phyloP scores from a whole-genome alignment of 306 rosid species.

The Vigna hirtella region DNA sequence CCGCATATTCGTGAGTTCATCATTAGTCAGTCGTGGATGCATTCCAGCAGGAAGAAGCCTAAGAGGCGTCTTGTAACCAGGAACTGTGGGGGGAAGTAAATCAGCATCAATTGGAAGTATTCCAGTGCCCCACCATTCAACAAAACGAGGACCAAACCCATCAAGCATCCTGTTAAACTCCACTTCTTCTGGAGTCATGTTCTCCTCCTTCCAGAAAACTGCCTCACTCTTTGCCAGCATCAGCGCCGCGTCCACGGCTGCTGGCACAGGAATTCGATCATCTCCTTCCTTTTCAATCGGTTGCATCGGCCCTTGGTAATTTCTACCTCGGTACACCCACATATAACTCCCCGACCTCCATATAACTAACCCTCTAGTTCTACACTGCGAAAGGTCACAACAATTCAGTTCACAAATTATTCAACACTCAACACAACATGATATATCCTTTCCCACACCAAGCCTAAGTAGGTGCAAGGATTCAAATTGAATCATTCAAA shows the following conservation, averaged over 20 bases:
- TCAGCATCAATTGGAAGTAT: slow-evolving; percentile 96
- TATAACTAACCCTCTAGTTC: slow-evolving; percentile 87
- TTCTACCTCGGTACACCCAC: slow-evolving; percentile 87
- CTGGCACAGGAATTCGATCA: slow-evolving; percentile 52
- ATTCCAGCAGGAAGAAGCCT: slow-evolving; percentile 91
- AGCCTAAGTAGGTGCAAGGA: not conserved
- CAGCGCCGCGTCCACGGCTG: slow-evolving; percentile 22
- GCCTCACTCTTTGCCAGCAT: slow-evolving; percentile 49
- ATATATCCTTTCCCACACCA: not conserved
- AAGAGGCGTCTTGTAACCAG: slow-evolving; percentile 85
- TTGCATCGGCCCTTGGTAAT: slow-evolving; percentile 69
- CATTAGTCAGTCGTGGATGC: slow-evolving; percentile 76
- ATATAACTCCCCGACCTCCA: slow-evolving; percentile 93
- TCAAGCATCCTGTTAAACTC: slow-evolving; percentile 78
- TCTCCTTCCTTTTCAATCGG: slow-evolving; percentile 53
- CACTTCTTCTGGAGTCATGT: slow-evolving; percentile 73
- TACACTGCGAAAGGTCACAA: slow-evolving; percentile 74
- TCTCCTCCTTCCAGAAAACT: slow-evolving; percentile 48
- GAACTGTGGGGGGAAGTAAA: slow-evolving; percentile 77
- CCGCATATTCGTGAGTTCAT: slow-evolving; percentile 79
- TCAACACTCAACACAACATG: slow-evolving; percentile 7
- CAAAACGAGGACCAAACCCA: slow-evolving; percentile 92
- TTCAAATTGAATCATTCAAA: not conserved
- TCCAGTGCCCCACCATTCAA: slow-evolving; percentile 97
- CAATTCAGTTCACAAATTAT: slow-evolving; percentile 54